Evolutionary conservation across 129 eudicot species (phyloP).

Genomic region (Escallonia rubra): DNA sequence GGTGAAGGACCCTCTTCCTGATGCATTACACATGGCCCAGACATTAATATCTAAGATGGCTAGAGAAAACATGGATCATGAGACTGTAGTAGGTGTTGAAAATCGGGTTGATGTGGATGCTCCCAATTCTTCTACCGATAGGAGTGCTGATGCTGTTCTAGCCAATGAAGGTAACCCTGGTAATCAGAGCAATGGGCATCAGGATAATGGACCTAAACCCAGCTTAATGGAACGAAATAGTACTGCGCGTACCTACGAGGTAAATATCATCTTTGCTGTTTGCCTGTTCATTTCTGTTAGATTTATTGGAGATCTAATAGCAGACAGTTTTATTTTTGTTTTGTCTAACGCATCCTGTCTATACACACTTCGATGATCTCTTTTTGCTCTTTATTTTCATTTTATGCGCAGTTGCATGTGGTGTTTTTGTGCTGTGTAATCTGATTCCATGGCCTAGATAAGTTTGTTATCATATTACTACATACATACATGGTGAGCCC

Average conservation of each 20-base stretch:
- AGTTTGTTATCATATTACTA: too few species aligned
- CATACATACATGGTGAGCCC: too few species aligned
- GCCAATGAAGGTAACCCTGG: conserved; percentile 20
- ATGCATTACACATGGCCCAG: conserved; percentile 54
- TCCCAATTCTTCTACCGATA: conserved; percentile 25
- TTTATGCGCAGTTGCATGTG: too few species aligned
- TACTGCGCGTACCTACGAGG: conserved; percentile 59
- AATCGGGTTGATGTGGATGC: conserved; percentile 21
- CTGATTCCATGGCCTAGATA: too few species aligned
- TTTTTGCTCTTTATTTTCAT: too few species aligned
- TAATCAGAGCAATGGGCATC: conserved; percentile 9
- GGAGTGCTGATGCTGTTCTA: conserved; percentile 30
- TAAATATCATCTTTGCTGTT: conserved; percentile 9
- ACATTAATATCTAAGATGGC: conserved; percentile 19
- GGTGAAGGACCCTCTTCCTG: conserved; percentile 78
- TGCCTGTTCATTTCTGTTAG: not conserved
- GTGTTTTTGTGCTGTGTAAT: too few species aligned
- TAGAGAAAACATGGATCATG: conserved; percentile 17
- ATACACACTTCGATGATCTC: too few species aligned
- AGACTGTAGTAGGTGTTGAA: conserved; percentile 21
- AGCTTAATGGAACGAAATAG: conserved; percentile 58
- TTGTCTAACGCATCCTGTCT: too few species aligned
- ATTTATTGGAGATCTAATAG: not conserved
- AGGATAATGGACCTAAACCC: conserved; percentile 22
- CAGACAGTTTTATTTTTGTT: not conserved